Percentiles rank a stretch among this genome's conserved stretches.
phyloP scores from a whole-genome alignment of 805 yeast genomes.

The Soucietia sequanensis region DNA sequence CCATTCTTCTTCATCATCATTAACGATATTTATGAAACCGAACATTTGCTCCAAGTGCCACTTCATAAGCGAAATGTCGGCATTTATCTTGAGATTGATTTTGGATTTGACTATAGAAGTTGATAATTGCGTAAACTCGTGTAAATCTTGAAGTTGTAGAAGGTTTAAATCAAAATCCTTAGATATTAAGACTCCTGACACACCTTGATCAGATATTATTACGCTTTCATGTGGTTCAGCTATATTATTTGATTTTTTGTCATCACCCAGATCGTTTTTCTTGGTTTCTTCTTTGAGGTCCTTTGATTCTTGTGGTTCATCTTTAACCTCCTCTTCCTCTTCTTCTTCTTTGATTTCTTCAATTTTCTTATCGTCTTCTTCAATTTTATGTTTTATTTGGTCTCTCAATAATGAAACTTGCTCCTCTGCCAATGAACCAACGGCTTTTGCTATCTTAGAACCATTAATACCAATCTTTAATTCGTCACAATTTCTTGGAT shows the following conservation, averaged over 20 bases:
- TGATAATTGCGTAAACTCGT: conserved; percentile 84
- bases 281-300: conserved; percentile 6
- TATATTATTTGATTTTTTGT: conserved; percentile 5
- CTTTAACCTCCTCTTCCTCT: conserved; percentile 8
- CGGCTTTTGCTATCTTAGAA: conserved; percentile 73
- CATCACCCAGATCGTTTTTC: conserved; percentile 1
- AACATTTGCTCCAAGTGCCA: conserved; percentile 97
- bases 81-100: conserved; percentile 74
- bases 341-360: conserved; percentile 24
- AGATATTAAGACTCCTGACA: conserved; percentile 87
- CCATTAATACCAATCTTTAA: conserved; percentile 78
- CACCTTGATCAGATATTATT: conserved; percentile 27
- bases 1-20: conserved; percentile 51
- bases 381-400: conserved; percentile 61
- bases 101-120: conserved; percentile 82
- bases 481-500: conserved; percentile 88
- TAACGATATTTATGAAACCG: conserved; percentile 69
- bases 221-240: conserved; percentile 10
- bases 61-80: conserved; percentile 73
- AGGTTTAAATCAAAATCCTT: conserved; percentile 86
- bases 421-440: conserved; percentile 52
- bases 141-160: conserved; percentile 79
- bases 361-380: conserved; percentile 37
- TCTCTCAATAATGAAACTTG: conserved; percentile 34
- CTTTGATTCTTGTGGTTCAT: conserved; percentile 2